Percentiles rank a stretch among this genome's conserved stretches.
These are phyloP conservation scores for Aspergillus jensenii DNA, from an alignment of 2,329 filamentous ascomycete species.

Conservation along the genomic window DNA sequence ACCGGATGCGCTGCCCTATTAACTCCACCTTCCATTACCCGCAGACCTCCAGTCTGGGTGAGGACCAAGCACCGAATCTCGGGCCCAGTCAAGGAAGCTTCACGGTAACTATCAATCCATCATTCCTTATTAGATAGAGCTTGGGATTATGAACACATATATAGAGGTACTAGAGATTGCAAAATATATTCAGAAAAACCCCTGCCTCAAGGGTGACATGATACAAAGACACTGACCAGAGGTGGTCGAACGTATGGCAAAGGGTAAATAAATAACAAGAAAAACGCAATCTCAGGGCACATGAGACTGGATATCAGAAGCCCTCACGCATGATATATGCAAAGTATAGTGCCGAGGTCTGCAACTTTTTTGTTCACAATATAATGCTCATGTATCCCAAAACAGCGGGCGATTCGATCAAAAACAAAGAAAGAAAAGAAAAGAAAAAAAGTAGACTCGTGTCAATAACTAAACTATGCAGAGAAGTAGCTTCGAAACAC, in stretches of 20 bases:
- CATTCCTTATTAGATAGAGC: background rate
- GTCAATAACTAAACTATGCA: conserved; percentile 18
- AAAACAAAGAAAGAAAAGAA: conserved; percentile 1
- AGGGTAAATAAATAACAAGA: conserved; percentile 1
- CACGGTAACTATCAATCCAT: background rate
- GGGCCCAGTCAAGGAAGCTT: background rate
- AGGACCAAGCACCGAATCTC: background rate
- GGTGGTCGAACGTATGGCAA: background rate
- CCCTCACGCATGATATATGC: conserved; percentile 21
- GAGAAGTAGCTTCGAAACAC: conserved; percentile 12
- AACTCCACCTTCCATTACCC: background rate
- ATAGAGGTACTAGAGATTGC: conserved; percentile 4
- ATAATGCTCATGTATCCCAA: conserved; percentile 17
- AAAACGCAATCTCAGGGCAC: conserved; percentile 9
- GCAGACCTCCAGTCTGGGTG: no score
- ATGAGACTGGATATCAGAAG: conserved; percentile 23
- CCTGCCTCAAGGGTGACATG: conserved; percentile 9
- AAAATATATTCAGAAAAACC: conserved; percentile 12
- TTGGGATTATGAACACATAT: background rate
- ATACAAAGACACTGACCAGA: conserved; percentile 4
- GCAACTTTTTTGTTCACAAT: conserved; percentile 21
- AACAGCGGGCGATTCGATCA: conserved; percentile 1
- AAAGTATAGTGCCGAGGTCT: conserved; percentile 19
- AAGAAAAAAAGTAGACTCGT: background rate
- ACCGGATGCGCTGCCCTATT: background rate